Conservation (phyloP, 2,329 filamentous ascomycete species). For the Phyllosticta ampelicida region DNA sequence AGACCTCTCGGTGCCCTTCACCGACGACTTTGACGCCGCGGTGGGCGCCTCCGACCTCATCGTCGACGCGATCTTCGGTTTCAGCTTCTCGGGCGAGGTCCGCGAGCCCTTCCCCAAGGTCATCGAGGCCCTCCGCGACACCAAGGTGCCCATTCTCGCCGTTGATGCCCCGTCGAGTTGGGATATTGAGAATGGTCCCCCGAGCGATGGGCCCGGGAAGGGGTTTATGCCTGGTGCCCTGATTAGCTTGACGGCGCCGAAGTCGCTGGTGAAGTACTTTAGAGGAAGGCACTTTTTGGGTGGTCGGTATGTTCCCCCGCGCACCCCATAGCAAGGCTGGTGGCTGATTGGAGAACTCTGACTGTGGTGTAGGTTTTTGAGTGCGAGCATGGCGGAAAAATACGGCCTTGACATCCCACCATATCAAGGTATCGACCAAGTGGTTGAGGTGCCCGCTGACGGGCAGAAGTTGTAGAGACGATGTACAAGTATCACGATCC, state of each 20-base stretch:
- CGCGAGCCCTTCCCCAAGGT: conserved; percentile 83
- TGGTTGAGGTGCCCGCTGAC: conserved; percentile 58
- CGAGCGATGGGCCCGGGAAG: conserved; percentile 62
- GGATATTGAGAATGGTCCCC: conserved; percentile 83
- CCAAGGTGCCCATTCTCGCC: conserved; percentile 66
- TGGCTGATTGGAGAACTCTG: conserved; percentile 5
- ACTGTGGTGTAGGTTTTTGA: conserved; percentile 55
- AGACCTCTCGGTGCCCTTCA: conserved; percentile 73
- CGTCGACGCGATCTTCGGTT: conserved; percentile 90
- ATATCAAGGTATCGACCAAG: conserved; percentile 80
- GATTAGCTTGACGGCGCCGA: conserved; percentile 85
- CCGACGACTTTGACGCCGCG: conserved; percentile 62
- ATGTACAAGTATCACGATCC: neutral
- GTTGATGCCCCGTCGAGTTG: conserved; percentile 92
- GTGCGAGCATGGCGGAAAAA: conserved; percentile 65
- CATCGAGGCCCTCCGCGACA: conserved; percentile 64
- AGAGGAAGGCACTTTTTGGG: conserved; percentile 84
- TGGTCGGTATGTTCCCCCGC: conserved; percentile 48
- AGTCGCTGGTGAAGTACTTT: conserved; percentile 78
- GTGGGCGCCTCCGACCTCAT: conserved; percentile 64
- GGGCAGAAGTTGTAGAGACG: conserved; percentile 37
- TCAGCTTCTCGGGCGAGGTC: conserved; percentile 85
- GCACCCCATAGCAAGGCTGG: too few relatives aligned
- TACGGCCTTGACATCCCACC: conserved; percentile 74
- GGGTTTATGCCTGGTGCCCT: conserved; percentile 70